Evolutionary conservation across 495 filamentous ascomycete genomes (phyloP), one percentile per base, ranked within the genome.

Genomic region (Podospora conica): DNA sequence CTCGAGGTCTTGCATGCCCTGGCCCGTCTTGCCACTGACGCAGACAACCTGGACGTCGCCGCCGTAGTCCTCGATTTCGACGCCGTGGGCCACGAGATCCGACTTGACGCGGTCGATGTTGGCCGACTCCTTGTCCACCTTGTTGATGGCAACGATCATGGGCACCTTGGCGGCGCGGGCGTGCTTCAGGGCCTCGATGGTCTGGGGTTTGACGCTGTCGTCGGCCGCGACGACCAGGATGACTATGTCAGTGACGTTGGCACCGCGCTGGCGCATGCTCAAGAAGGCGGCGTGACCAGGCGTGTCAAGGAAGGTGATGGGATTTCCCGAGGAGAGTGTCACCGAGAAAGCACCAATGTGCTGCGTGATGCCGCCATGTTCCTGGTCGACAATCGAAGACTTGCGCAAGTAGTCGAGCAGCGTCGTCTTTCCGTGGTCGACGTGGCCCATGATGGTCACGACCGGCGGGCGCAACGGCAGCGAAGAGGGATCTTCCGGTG

Each of bases 281-380:
- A 97, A 78, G 74, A 99, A 99, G 3, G 96, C 96, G 31, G 94
- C 90, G 76, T 99, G 96, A 4, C 96, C 96, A 0, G 96, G 96
- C 0, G 96, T 99, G 70, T 99, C 96, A 61, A 99, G 84, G 82
- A 99, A 99, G 9, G 96, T 98, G 69, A 98, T 95, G 3, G 83
- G 84, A 76, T 93, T 93, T 24, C 93, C 93, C 6, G 86, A 86
- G 20, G 91, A 89, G 82, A 99, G 86, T 20, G 84, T 83, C 3
- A 98, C 94, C 2, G 91, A 93, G 80, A 99, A 99, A n/a, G 96
- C 96, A 73, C 96, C 96, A 70, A 99, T 99, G 74, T 98, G 96
- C 76, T 99, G 96, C 0, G 96, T 99, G 70, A 99, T 99, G 53
- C 96, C 96, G 65, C 96, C 96, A 70, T 97, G 92, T 74, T 99